Evolutionary conservation across 345 rosid genomes (phyloP).

Genomic region (Gossypium herbaceum): DNA sequence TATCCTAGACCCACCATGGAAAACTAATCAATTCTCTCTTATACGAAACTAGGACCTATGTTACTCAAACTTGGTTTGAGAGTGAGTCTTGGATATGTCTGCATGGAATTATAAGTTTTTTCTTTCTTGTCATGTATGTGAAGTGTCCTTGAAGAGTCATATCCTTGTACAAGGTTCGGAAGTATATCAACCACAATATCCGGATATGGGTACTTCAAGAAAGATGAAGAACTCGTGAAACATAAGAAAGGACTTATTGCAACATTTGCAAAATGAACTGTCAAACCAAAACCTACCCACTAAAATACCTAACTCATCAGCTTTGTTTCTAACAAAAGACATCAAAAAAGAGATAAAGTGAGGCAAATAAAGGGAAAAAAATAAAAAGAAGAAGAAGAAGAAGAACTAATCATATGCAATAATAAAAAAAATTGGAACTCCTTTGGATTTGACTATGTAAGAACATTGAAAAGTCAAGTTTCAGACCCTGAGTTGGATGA

Average conservation of each 20-base stretch:
- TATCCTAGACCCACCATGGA: constrained; percentile 18
- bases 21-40: constrained; percentile 28
- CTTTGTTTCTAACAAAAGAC: constrained; percentile 5
- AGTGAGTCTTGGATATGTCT: no score
- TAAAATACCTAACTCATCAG: not conserved
- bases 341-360: not conserved
- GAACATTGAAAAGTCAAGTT: constrained; percentile 24
- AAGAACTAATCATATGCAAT: constrained; percentile 45
- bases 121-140: no score
- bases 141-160: no score
- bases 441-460: constrained; percentile 21
- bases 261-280: constrained; percentile 50
- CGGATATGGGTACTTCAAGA: no score
- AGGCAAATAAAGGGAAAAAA: not conserved
- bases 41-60: not conserved
- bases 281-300: constrained; percentile 36
- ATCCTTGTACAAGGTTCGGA: no score
- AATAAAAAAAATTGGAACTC: constrained; percentile 37
- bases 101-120: no score
- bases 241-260: constrained; percentile 40
- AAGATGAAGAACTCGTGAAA: no score
- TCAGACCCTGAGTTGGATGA: constrained; percentile 40
- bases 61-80: no score
- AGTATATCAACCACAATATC: no score
- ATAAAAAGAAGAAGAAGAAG: no score